A percentile compares a stretch with the other conserved stretches of the same genome.
Evolutionary conservation across 805 yeast genomes (phyloP).

Genomic region (Myxozyma mucilagina): DNA sequence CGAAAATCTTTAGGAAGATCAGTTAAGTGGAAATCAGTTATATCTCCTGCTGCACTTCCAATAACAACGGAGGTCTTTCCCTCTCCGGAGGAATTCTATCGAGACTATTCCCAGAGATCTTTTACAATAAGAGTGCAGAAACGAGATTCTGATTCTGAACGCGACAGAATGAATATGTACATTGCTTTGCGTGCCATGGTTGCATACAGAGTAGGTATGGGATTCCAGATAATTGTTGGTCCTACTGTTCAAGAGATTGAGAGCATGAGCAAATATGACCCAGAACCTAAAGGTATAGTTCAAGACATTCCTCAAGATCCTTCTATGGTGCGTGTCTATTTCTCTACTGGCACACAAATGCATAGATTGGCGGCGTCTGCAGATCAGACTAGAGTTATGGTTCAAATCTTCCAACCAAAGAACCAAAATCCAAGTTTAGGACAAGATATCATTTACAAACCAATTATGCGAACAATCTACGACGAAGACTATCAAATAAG

Average conservation of each 20-base stretch:
- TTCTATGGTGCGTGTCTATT: constrained; percentile 64
- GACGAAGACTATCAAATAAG: constrained; percentile 65
- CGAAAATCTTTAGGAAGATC: constrained; percentile 52
- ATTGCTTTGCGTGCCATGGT: constrained; percentile 85
- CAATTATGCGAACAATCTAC: constrained; percentile 74
- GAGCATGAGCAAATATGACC: constrained; percentile 47
- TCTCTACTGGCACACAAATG: constrained; percentile 78
- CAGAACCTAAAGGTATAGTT: constrained; percentile 48
- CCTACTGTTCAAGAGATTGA: constrained; percentile 66
- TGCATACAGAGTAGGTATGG: constrained; percentile 73
- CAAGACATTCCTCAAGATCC: constrained; percentile 58
- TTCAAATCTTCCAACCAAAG: constrained; percentile 59
- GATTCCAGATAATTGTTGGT: constrained; percentile 88
- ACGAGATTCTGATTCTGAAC: neutral
- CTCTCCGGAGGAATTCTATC: constrained; percentile 61
- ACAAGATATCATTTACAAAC: constrained; percentile 43
- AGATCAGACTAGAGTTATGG: constrained; percentile 65
- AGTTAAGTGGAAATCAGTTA: constrained; percentile 89
- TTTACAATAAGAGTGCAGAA: constrained; percentile 70
- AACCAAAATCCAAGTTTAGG: constrained; percentile 26
- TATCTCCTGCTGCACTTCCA: constrained; percentile 92
- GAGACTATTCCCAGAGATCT: constrained; percentile 75
- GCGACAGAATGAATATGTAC: constrained; percentile 44
- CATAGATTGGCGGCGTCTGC: constrained; percentile 74
- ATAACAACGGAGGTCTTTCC: constrained; percentile 80